Conservation (phyloP, 2,329 filamentous ascomycete species). For the Penicillium aurantiogriseum region DNA sequence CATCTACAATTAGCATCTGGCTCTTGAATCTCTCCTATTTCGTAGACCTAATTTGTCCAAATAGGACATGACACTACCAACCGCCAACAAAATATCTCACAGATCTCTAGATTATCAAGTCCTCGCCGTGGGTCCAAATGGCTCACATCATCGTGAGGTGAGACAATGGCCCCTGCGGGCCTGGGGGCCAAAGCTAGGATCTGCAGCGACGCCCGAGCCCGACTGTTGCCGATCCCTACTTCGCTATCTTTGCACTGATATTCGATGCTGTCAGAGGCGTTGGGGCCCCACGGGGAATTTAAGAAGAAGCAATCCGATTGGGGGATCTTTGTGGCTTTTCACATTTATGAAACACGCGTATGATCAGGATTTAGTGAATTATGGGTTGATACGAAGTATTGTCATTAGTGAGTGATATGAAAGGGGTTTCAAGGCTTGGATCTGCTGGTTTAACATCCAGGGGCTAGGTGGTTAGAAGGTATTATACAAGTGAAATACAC, state of each 20-base stretch:
- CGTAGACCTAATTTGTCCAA: background rate
- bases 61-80: background rate
- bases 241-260: background rate
- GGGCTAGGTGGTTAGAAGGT: background rate
- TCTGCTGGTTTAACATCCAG: background rate
- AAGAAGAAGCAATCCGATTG: background rate
- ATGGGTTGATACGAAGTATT: background rate
- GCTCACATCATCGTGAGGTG: background rate
- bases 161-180: background rate
- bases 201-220: background rate
- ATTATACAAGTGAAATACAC: background rate
- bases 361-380: background rate
- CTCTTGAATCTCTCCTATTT: background rate
- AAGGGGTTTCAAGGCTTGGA: background rate
- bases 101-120: background rate
- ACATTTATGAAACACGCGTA: background rate
- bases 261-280: background rate
- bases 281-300: background rate
- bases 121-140: background rate
- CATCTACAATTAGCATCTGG: background rate
- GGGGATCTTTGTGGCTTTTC: too few species aligned
- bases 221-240: background rate
- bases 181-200: background rate
- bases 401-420: background rate
- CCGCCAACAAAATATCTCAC: background rate